Percentiles rank a stretch among this genome's conserved stretches.
phyloP scores from a whole-genome alignment of 140 eudicot genomes.

The Stevia rebaudiana region DNA sequence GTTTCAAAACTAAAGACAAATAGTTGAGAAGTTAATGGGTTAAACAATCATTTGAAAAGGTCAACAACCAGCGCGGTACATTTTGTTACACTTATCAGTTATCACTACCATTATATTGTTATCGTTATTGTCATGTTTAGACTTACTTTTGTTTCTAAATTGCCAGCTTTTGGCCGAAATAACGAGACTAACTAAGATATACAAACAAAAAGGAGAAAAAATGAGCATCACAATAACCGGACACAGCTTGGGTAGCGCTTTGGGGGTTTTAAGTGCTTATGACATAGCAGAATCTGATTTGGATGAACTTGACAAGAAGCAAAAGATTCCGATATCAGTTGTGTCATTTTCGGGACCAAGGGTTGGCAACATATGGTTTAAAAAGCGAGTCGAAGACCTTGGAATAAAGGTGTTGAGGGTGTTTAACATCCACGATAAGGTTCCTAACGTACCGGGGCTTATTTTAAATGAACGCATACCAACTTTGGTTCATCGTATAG shows the following conservation, averaged over 20 bases:
- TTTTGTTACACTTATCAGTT: no score
- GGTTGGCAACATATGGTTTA: constrained; percentile 58
- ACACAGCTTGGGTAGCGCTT: constrained; percentile 63
- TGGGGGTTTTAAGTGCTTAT: constrained; percentile 51
- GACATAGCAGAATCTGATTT: constrained; percentile 54
- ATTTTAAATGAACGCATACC: constrained; percentile 44
- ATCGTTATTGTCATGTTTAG: neutral
- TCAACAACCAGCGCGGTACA: no score
- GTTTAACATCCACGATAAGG: constrained; percentile 48
- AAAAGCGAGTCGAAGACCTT: constrained; percentile 37
- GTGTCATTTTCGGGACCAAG: constrained; percentile 72
- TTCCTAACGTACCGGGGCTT: constrained; percentile 51
- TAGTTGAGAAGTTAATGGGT: no score
- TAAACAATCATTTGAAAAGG: no score
- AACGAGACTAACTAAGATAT: constrained; percentile 30
- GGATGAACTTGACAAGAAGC: constrained; percentile 25
- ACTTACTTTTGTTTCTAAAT: neutral
- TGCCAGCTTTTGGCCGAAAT: constrained; percentile 37
- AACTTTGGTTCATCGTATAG: constrained; percentile 8
- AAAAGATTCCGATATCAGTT: constrained; percentile 39
- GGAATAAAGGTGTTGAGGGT: constrained; percentile 67
- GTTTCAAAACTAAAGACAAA: no score
- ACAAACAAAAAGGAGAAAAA: constrained; percentile 32
- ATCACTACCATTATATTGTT: no score
- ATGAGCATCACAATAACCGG: constrained; percentile 60